Evolutionary conservation across 1,284 basidiomycete species (phyloP).

Genomic region (Cystobasidiaceae sp.): DNA sequence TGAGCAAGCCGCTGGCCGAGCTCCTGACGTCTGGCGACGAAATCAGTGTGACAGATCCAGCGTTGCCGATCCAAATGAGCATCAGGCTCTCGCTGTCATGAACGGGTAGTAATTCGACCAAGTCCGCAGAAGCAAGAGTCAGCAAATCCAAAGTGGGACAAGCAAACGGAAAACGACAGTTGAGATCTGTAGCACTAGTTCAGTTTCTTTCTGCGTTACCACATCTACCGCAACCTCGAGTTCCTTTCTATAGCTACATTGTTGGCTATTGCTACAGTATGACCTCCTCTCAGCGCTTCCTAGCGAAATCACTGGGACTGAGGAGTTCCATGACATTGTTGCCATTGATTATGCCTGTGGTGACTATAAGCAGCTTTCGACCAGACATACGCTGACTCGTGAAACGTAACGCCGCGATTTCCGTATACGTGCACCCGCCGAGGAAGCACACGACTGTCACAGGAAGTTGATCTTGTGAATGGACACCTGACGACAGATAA

Average conservation of each 20-base stretch:
- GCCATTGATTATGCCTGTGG: conserved; percentile 39
- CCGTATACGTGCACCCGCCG: conserved; percentile 96
- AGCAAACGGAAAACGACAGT: not conserved
- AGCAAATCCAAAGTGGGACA: not conserved
- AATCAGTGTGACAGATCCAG: conserved; percentile 78
- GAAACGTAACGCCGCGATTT: conserved; percentile 90
- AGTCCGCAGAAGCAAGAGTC: not conserved
- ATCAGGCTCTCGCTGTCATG: conserved; percentile 46
- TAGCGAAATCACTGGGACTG: no score
- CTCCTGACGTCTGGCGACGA: conserved; percentile 69
- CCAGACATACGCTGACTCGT: conserved; percentile 55
- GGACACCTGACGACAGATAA: not conserved
- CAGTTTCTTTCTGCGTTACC: not conserved
- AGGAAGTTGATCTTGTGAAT: conserved; percentile 49
- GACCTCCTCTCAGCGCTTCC: no score
- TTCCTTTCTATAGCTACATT: not conserved
- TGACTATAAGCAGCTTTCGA: conserved; percentile 36
- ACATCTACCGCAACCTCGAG: not conserved
- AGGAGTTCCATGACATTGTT: conserved; percentile 34
- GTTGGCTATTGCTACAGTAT: not conserved
- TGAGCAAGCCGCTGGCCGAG: conserved; percentile 76
- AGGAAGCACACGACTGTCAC: conserved; percentile 95
- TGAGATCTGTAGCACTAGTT: not conserved
- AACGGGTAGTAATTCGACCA: not conserved
- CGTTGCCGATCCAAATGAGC: conserved; percentile 77